Evolutionary conservation across 1,284 basidiomycete genomes (phyloP).

Genomic region (Ustilago hordei): DNA sequence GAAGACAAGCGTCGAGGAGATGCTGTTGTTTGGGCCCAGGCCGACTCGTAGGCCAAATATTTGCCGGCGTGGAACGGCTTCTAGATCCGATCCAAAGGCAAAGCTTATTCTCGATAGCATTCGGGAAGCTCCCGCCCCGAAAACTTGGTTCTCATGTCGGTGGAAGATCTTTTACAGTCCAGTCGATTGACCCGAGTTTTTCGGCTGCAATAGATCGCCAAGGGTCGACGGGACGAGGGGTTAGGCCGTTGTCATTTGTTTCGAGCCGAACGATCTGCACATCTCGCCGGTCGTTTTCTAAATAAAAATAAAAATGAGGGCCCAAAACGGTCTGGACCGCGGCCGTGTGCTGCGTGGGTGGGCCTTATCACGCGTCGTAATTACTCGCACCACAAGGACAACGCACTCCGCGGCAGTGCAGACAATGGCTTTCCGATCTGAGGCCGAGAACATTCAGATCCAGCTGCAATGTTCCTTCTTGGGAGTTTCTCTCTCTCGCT

Average conservation of each 20-base stretch:
- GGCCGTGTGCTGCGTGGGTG: neutral
- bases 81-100: neutral
- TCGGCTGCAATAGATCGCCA: neutral
- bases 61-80: neutral
- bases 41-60: neutral
- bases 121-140: neutral
- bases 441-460: neutral
- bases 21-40: neutral
- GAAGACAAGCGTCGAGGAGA: neutral
- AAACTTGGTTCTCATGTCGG: neutral
- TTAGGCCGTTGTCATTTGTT: neutral
- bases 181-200: neutral
- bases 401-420: neutral
- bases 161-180: neutral
- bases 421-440: neutral
- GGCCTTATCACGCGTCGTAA: neutral
- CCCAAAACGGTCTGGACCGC: neutral
- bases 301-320: neutral
- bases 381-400: neutral
- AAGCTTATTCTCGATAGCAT: neutral
- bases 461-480: neutral
- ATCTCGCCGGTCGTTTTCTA: neutral
- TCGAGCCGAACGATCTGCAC: neutral
- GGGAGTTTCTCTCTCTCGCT: too few relatives aligned
- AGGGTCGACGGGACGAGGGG: neutral